These are phyloP conservation scores for Mortierella hygrophila DNA, from an alignment of 192 early-diverging fungal species.

Conservation along the genomic window DNA sequence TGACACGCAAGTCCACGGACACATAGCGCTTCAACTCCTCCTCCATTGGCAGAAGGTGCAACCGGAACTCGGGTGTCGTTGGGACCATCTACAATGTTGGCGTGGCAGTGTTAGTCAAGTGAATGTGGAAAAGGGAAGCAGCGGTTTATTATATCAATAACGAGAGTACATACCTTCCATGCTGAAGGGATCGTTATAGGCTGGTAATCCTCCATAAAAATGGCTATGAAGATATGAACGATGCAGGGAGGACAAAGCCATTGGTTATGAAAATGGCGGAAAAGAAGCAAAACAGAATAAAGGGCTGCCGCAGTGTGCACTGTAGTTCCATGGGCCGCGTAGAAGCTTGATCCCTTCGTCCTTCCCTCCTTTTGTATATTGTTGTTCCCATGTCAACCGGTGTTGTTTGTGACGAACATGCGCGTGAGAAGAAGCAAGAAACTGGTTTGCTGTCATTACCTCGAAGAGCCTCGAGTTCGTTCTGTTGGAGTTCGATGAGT, in stretches of 20 bases:
- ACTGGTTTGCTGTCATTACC: conserved; percentile 38
- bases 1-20: conserved; percentile 65
- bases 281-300: neutral
- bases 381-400: neutral
- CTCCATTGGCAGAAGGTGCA: conserved; percentile 63
- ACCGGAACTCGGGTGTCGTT: conserved; percentile 61
- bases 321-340: neutral
- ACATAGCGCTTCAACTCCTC: conserved; percentile 61
- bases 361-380: neutral
- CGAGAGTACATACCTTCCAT: conserved; percentile 61
- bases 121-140: neutral
- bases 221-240: conserved; percentile 50
- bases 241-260: neutral
- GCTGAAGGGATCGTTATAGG: conserved; percentile 58
- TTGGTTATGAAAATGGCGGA: neutral
- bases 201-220: conserved; percentile 72
- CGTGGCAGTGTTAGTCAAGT: neutral
- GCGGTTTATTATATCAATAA: neutral
- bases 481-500: conserved; percentile 72
- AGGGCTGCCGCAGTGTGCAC: neutral
- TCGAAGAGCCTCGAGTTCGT: conserved; percentile 79
- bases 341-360: neutral
- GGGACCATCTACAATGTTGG: conserved; percentile 51
- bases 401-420: neutral
- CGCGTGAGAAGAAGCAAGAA: neutral